A percentile compares a stretch with the other conserved stretches of the same genome.
Evolutionary conservation across 1,284 basidiomycete species (phyloP).

Genomic region (Megacollybia platyphylla): DNA sequence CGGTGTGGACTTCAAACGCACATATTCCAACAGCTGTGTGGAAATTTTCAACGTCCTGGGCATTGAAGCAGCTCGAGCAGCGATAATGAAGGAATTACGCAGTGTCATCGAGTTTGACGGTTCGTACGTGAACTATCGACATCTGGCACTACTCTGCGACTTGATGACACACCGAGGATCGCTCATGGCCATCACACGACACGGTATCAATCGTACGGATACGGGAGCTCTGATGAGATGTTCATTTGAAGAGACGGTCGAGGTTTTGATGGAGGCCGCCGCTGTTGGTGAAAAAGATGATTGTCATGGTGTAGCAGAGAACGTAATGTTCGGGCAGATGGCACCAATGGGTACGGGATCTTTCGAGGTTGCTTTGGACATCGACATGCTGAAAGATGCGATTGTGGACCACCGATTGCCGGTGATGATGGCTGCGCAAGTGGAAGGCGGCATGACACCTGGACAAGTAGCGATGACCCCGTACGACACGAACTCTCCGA

Average conservation of each 20-base stretch:
- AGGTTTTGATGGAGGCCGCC: conserved; percentile 97
- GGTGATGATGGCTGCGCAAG: conserved; percentile 70
- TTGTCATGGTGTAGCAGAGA: conserved; percentile 96
- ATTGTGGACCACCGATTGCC: conserved; percentile 95
- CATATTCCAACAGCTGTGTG: conserved; percentile 95
- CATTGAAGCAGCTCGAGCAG: conserved; percentile 93
- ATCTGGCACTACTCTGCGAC: conserved; percentile 91
- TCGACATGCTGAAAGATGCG: conserved; percentile 98
- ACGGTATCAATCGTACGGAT: conserved; percentile 97
- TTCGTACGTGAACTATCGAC: conserved; percentile 99
- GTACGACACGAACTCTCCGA: conserved; percentile 83
- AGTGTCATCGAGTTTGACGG: conserved; percentile 98
- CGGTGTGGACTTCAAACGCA: conserved; percentile 86
- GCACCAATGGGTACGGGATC: conserved; percentile 95
- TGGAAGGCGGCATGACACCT: conserved; percentile 86
- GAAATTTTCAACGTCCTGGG: conserved; percentile 96
- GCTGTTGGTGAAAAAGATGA: conserved; percentile 97
- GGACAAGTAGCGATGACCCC: conserved; percentile 89
- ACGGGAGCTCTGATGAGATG: conserved; percentile 96
- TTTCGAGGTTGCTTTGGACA: conserved; percentile 93
- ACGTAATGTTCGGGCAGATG: conserved; percentile 97
- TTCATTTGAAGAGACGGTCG: conserved; percentile 99
- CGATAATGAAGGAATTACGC: conserved; percentile 87
- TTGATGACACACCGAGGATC: conserved; percentile 96
- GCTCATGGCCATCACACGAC: conserved; percentile 98